Percentiles rank a stretch among this genome's conserved stretches.
Conservation (phyloP, 129 eudicot genomes). For the Lactuca saligna region DNA sequence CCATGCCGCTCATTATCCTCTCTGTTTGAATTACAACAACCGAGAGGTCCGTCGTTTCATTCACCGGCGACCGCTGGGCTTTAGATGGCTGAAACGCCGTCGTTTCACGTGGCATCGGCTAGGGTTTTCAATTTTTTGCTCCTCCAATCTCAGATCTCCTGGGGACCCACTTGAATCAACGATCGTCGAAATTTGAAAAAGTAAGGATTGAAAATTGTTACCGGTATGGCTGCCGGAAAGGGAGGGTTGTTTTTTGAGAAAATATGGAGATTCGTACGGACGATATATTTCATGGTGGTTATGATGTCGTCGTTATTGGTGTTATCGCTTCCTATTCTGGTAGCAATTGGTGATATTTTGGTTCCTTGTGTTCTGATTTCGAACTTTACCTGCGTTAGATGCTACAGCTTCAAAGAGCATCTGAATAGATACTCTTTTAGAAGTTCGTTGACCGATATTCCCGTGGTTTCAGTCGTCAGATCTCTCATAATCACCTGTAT, state of each 20-base stretch:
- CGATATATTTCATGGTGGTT: conserved; percentile 75
- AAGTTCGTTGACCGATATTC: conserved; percentile 80
- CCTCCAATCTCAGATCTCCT: conserved; percentile 41
- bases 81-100: conserved; percentile 41
- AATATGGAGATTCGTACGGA: conserved; percentile 57
- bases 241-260: conserved; percentile 57
- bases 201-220: conserved; percentile 3
- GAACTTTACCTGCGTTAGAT: conserved; percentile 79
- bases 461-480: conserved; percentile 81
- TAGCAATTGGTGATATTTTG: conserved; percentile 68
- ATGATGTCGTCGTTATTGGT: conserved; percentile 77
- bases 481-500: conserved; percentile 87
- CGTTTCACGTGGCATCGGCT: conserved; percentile 39
- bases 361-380: conserved; percentile 68
- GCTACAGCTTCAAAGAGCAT: conserved; percentile 63
- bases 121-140: conserved; percentile 30
- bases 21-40: conserved; percentile 16
- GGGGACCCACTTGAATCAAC: conserved; percentile 27
- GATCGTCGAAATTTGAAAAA: conserved; percentile 6
- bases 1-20: conserved; percentile 24
- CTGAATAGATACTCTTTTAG: conserved; percentile 69
- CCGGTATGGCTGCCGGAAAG: conserved; percentile 39
- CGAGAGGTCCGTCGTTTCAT: conserved; percentile 16
- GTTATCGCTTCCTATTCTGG: conserved; percentile 62
- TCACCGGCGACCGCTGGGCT: conserved; percentile 31